phyloP scores from a whole-genome alignment of 495 filamentous ascomycete genomes.

The Friedmanniomyces simplex region DNA sequence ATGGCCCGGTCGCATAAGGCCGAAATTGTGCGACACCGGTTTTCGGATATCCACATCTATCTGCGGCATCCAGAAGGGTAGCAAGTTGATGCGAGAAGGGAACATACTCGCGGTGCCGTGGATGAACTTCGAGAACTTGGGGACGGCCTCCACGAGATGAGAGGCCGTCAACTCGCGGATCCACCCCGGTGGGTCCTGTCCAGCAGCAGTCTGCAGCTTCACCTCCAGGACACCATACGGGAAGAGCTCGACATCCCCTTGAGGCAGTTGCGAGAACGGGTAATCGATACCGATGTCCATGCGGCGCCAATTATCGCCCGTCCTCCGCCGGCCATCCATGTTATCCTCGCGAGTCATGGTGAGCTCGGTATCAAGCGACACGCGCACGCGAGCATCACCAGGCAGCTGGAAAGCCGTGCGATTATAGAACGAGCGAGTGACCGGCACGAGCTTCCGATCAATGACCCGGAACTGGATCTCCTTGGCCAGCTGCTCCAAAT shows the following conservation, averaged over 20 bases:
- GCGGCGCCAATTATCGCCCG: constrained; percentile 86
- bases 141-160: constrained; percentile 93
- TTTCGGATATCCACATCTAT: constrained; percentile 98
- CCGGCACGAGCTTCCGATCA: constrained; percentile 70
- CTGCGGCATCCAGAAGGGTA: constrained; percentile 96
- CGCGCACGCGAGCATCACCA: constrained; percentile 89
- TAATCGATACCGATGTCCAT: constrained; percentile 97
- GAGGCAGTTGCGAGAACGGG: constrained; percentile 80
- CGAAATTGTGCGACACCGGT: constrained; percentile 71
- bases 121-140: constrained; percentile 99
- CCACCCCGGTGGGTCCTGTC: constrained; percentile 96
- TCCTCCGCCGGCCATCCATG: constrained; percentile 63
- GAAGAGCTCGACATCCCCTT: constrained; percentile 78
- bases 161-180: constrained; percentile 82
- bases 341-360: constrained; percentile 94
- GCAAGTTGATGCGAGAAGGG: constrained; percentile 74
- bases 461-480: constrained; percentile 92
- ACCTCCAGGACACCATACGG: constrained; percentile 96
- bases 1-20: constrained; percentile 68
- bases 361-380: constrained; percentile 92
- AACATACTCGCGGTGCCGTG: constrained; percentile 84
- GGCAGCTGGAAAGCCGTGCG: constrained; percentile 96
- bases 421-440: constrained; percentile 91
- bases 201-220: constrained; percentile 92
- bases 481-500: constrained; percentile 76